Evolutionary conservation across 2,329 filamentous ascomycete genomes (phyloP), one percentile per base, ranked within the genome.

Genomic region (Rhytidhysteron rufulum): DNA sequence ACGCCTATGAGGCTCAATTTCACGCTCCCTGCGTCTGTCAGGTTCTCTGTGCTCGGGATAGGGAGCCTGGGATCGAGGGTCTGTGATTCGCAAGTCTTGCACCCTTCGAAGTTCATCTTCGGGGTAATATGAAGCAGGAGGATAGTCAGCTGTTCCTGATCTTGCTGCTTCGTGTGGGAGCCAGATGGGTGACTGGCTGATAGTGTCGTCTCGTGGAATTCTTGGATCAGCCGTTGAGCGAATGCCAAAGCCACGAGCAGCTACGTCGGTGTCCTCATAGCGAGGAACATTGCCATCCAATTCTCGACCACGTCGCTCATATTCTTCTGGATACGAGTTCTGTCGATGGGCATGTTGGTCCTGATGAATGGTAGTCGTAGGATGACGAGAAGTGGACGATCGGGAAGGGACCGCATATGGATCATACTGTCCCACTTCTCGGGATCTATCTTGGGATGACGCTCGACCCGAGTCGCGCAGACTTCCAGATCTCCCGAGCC

Each of bases 201-300:
- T 55, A n/a, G 57, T 58, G 30, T 69, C 65, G 39, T 72, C 68
- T 31, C 55, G 56, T 30, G 50, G 42, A 4, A 53, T 44, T 25
- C 21, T 34, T 8, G 49, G 40, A 18, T 41, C 47, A 5, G 43
- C 48, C 5, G 57, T 47, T 1, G 60, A 55, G 17, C 58, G 53
- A 44, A 74, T 73, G 38, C 72, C 72, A 42, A 75, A 75, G 5
- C 72, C 72, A 40, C 72, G 63, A 4, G 63, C 54, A 20, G 67
- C 63, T 3, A 75, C 66, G 24, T 71, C 68, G 22, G 57, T 57
- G 45, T 75, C 72, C 31, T 67, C 61, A 41, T 58, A 67, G 19
- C 52, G 49, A 38, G 51, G 21, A 3, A 53, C 47, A 44, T 31
- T 47, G 52, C 69, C 53, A 31, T 63, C 60, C 35, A 63, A 63